A percentile compares a stretch with the other conserved stretches of the same genome.
Conservation (phyloP, 257 asterid genomes). For the Dorcoceras hygrometricum region DNA sequence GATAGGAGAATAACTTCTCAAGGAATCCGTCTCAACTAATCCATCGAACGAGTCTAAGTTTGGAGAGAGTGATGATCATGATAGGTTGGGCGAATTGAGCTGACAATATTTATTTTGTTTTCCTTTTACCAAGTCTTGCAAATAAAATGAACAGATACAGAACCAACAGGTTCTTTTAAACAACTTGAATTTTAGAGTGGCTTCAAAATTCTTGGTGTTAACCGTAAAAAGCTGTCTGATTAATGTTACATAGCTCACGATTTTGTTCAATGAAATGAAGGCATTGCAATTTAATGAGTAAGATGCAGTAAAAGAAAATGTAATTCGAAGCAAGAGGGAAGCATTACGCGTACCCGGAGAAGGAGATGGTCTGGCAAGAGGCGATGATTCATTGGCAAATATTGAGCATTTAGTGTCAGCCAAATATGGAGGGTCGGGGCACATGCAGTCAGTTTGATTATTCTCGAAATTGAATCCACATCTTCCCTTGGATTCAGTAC, state of each 20-base stretch:
- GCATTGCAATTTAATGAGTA: background rate
- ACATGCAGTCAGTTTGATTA: conserved; percentile 46
- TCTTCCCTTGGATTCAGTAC: conserved; percentile 45
- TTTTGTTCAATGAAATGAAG: background rate
- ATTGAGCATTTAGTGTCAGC: conserved; percentile 35
- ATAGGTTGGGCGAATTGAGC: too few species aligned
- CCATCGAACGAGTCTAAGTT: too few species aligned
- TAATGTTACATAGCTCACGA: background rate
- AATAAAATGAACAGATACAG: too few species aligned
- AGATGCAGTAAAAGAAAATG: background rate
- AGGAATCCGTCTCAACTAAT: too few species aligned
- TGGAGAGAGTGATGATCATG: too few species aligned
- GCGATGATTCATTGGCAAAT: conserved; percentile 22
- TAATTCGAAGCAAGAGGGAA: background rate
- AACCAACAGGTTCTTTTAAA: too few species aligned
- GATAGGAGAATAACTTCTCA: too few species aligned
- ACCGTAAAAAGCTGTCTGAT: background rate
- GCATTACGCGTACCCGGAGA: conserved; percentile 3
- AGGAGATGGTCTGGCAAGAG: conserved; percentile 10
- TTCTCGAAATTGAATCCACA: conserved; percentile 43
- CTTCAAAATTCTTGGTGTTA: background rate
- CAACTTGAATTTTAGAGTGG: background rate
- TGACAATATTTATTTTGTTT: too few species aligned
- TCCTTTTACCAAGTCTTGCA: background rate
- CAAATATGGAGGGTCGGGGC: conserved; percentile 44